Conservation (phyloP, 1,284 basidiomycete species). For the Vanrija pseudolonga region DNA sequence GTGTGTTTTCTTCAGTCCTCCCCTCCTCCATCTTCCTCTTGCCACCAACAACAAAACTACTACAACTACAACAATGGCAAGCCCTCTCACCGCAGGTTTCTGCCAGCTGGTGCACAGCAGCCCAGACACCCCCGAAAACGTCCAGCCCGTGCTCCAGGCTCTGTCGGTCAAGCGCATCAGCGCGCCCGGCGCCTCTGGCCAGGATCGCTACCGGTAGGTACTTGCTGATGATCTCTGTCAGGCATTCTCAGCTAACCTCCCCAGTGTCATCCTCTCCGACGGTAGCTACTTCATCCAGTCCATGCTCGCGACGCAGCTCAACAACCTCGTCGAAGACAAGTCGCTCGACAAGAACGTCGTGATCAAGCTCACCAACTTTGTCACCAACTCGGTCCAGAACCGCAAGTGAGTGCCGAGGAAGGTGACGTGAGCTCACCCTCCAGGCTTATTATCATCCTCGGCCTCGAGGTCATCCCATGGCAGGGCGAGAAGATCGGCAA, state of each 20-base stretch:
- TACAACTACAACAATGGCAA: slow-evolving; percentile 24
- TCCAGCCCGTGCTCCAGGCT: slow-evolving; percentile 68
- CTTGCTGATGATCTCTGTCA: neutral
- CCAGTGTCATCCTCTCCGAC: slow-evolving; percentile 59
- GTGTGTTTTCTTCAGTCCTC: neutral
- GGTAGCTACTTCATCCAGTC: slow-evolving; percentile 79
- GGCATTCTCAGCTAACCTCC: neutral
- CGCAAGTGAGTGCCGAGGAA: slow-evolving; percentile 61
- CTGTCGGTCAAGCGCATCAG: slow-evolving; percentile 75
- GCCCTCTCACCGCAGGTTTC: slow-evolving; percentile 40
- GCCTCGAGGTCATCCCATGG: slow-evolving; percentile 58
- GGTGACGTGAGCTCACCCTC: neutral
- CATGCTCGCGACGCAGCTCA: slow-evolving; percentile 93
- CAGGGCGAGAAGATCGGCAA: slow-evolving; percentile 68
- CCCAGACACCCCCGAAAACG: slow-evolving; percentile 33
- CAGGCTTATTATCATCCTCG: slow-evolving; percentile 82
- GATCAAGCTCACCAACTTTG: slow-evolving; percentile 69
- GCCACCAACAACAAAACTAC: neutral
- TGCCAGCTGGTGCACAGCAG: slow-evolving; percentile 30
- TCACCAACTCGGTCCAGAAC: slow-evolving; percentile 78
- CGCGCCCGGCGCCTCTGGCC: slow-evolving; percentile 34
- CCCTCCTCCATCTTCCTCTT: slow-evolving; percentile 7
- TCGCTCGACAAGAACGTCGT: slow-evolving; percentile 68
- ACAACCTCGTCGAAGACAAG: slow-evolving; percentile 68
- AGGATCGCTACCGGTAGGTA: slow-evolving; percentile 48